Evolutionary conservation across 1,284 basidiomycete genomes (phyloP).

Genomic region (Cryptococcus maquisensis): DNA sequence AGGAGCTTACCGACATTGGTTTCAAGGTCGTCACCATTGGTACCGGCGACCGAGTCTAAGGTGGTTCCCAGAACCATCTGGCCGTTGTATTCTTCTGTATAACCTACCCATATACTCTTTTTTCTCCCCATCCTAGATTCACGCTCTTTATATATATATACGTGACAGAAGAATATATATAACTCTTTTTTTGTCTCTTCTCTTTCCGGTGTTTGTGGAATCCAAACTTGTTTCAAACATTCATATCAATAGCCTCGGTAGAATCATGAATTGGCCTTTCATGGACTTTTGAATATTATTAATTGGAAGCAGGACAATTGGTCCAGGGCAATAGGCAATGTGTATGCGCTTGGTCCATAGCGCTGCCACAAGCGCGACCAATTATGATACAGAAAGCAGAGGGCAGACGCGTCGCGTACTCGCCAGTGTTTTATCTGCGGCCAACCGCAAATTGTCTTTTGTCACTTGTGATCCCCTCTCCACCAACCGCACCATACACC

Average conservation of each 20-base stretch:
- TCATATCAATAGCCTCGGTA: neutral
- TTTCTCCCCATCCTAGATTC: neutral
- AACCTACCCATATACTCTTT: too few species aligned
- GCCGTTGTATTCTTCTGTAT: too few species aligned
- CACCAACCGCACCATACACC: neutral
- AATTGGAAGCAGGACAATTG: constrained; percentile 1
- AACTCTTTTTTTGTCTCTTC: neutral
- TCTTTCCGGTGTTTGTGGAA: too few species aligned
- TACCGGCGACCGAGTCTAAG: constrained; percentile 45
- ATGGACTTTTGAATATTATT: neutral
- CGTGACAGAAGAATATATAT: too few species aligned
- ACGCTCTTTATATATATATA: neutral
- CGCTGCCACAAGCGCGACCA: too few species aligned
- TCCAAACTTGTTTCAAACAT: neutral
- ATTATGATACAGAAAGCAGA: neutral
- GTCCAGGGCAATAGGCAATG: neutral
- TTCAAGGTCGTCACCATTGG: constrained; percentile 70
- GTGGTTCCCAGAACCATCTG: neutral
- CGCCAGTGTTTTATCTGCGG: too few species aligned
- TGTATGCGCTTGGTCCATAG: too few species aligned
- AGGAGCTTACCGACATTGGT: constrained; percentile 75
- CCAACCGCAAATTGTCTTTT: too few species aligned
- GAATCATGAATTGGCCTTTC: too few species aligned
- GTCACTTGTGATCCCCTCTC: too few species aligned
- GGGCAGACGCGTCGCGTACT: neutral